phyloP scores from a whole-genome alignment of 1,284 basidiomycete species.

The Pholiota adiposa region DNA sequence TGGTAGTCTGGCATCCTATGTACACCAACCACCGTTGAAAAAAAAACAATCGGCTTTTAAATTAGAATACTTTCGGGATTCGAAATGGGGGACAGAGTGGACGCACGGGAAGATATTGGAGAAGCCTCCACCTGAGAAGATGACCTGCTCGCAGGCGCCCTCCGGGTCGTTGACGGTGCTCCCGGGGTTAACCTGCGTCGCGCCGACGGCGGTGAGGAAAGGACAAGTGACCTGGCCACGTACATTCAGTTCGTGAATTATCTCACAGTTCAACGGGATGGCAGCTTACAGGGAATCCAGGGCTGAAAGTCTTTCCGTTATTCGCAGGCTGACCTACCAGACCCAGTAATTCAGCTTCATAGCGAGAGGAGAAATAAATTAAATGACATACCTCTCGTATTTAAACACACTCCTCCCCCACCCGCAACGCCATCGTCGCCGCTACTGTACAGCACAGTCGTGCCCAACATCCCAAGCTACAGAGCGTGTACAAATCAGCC shows the following conservation, averaged over 20 bases:
- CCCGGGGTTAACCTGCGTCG: slow-evolving; percentile 50
- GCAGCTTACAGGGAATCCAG: slow-evolving; percentile 40
- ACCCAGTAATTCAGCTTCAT: slow-evolving; percentile 12
- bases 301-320: slow-evolving; percentile 42
- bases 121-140: slow-evolving; percentile 53
- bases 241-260: too few species aligned
- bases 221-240: slow-evolving; percentile 56
- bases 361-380: neutral
- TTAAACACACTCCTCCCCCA: slow-evolving; percentile 42
- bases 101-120: slow-evolving; percentile 44
- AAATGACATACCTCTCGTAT: slow-evolving; percentile 31
- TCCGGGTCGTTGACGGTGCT: slow-evolving; percentile 41
- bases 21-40: neutral
- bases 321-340: slow-evolving; percentile 19
- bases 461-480: slow-evolving; percentile 49
- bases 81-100: neutral
- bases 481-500: too few species aligned
- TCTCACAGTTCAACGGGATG: neutral
- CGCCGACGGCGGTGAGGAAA: slow-evolving; percentile 57
- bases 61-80: neutral
- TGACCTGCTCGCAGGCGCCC: slow-evolving; percentile 41
- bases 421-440: slow-evolving; percentile 60
- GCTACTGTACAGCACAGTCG: slow-evolving; percentile 55
- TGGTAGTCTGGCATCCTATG: slow-evolving; percentile 26
- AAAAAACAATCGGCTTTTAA: too few species aligned